phyloP scores from a whole-genome alignment of 768 basidiomycete species.

The Tephrocybe sp. region DNA sequence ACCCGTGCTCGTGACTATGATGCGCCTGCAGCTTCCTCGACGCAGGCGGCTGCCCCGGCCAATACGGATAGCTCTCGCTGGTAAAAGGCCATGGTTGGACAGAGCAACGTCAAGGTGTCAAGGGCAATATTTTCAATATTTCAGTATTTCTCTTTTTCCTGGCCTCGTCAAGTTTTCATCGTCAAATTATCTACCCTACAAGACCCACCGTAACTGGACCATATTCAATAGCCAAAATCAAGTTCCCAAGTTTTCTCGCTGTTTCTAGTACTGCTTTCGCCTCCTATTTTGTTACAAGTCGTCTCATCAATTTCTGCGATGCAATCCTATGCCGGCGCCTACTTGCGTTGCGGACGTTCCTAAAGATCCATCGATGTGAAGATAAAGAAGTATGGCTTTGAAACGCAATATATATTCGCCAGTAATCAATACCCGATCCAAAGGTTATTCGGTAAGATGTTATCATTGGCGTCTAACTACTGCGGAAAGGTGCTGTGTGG shows the following conservation, averaged over 20 bases:
- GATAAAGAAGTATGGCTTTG: too few species aligned
- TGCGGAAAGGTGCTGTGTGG: background rate
- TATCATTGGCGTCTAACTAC: constrained; percentile 3
- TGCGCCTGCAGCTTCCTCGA: constrained; percentile 21
- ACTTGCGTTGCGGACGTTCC: constrained; percentile 15
- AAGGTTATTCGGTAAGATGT: background rate
- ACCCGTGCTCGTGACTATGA: constrained; percentile 38
- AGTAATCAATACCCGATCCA: too few species aligned
- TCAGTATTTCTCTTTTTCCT: constrained; percentile 39
- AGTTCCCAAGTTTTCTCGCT: constrained; percentile 66
- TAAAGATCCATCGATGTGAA: constrained; percentile 16
- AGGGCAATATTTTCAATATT: constrained; percentile 42
- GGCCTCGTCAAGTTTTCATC: constrained; percentile 39
- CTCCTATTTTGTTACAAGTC: constrained; percentile 41
- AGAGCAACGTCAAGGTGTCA: constrained; percentile 27
- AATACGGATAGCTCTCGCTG: constrained; percentile 44
- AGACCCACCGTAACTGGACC: constrained; percentile 42
- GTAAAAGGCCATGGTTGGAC: constrained; percentile 44
- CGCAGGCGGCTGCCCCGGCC: constrained; percentile 37
- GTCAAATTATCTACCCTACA: constrained; percentile 36
- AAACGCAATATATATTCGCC: too few species aligned
- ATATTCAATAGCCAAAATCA: constrained; percentile 54
- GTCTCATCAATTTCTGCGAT: constrained; percentile 24
- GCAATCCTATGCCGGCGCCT: constrained; percentile 17
- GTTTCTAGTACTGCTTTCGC: constrained; percentile 52